Base-by-base conservation (phyloP, 495 filamentous ascomycete species). In the Aspergillus hancockii region DNA sequence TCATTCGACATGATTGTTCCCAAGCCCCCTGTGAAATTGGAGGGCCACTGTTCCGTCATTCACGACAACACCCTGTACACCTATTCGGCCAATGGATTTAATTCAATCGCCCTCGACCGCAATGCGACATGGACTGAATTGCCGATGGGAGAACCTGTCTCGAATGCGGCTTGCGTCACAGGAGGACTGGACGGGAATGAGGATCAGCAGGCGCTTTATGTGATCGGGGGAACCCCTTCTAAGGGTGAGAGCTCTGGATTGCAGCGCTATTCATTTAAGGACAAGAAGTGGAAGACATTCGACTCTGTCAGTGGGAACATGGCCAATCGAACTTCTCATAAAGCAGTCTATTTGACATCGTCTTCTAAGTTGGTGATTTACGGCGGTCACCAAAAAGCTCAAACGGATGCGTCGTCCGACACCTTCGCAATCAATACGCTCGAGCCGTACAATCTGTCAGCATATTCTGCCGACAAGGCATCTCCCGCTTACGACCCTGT, bases 1-100 rank as follows among this genome's bases (percentile, higher is more conserved):
- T 61, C 52, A 49, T 63, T 58, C 69, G 66, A 61, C 21, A 92
- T 91, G 89, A 62, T 79, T 55, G 75, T 85, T 36, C 89, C 89
- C 54, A 59, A 81, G 64, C 92, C 92, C 56, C 77, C 79, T 13
- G 76, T 84, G 60, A 69, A 83, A 60, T 76, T 96, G 62, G 81
- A 83, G 64, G 85, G 88, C 74, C 84, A 88, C 64, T 98, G 94
- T 74, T 94, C 92, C 16, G 84, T 88, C 57, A 82, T 98, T 54
- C 78, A 90, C 73, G 80, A 93, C 69, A 86, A 90, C 71, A 94
- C 88, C 18, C 84, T 98, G 16, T 98, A 96, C 75, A 86, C 86
- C 12, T 97, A 91, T 66, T 90, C 91, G 38, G 68, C 84, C 19
- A 73, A 81, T 51, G 90, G 87, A 22, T 92, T 98, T 57, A 86